Base-by-base conservation (phyloP, 768 basidiomycete species). In the Lyophyllum atratum region DNA sequence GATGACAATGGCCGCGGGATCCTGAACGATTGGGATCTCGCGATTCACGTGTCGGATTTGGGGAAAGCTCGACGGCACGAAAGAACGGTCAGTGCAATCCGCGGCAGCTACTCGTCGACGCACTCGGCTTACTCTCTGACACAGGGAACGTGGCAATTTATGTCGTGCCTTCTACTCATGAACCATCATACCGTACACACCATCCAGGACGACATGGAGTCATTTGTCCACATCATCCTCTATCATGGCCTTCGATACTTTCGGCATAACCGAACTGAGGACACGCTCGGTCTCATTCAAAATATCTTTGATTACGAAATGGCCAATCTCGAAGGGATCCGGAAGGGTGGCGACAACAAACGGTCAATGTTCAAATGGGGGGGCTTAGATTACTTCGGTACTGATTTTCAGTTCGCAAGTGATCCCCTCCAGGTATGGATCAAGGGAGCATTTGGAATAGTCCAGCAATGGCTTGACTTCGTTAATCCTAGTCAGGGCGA, bases 21-120 rank as follows among this genome's bases (percentile, higher is more conserved):
- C 4, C 46, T 63, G 8, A 63, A 57, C n/a, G 62, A 63, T 25
- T 63, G 62, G 62, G 62, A 63, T 25, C 44, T 63, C 21, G 55
- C 56, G 14, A 53, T 54, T 7, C 37, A 29, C 37, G 52, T 34
- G 53, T 4, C 22, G 1, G 52, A 54, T 4, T 29, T 49, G 24
- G 24, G 14, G 8, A 11, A n/a, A 2, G 9, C 7, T 6, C 24
- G 42, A 40, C 4, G 29, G 3, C 52, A 52, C n/a, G 54, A 56
- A 24, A 54, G 55, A 2, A 59, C 55, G 4, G 61, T 62, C 6
- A 37, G 58, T 44, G 31, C 31, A 6, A 12, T 7, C 8, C n/a
- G 15, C 4, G 29, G 6, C 48, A 15, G 6, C 14, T 29, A 2
- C 5, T 21, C 15, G n/a, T 45, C 26, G 19, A 22, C 1, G 14